Percentiles rank a stretch among this genome's conserved stretches.
Conservation (phyloP, 805 yeast species). For the Tetrapisispora arboricola region DNA sequence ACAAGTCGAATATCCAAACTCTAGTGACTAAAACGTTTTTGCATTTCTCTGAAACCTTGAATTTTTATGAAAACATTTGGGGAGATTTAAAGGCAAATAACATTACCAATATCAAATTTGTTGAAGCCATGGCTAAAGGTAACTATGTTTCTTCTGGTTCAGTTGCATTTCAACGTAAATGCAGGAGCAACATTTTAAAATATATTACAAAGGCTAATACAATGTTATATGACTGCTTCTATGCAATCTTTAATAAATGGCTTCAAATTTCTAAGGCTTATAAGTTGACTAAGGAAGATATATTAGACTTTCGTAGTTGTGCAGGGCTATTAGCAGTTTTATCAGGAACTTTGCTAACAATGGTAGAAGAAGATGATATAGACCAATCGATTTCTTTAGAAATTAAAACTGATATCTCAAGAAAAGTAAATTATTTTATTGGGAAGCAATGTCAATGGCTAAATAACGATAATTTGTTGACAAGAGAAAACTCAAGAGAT, state of each 20-base stretch:
- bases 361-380: slow-evolving; percentile 12
- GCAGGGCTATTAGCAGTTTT: slow-evolving; percentile 64
- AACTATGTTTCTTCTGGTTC: slow-evolving; percentile 56
- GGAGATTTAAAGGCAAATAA: slow-evolving; percentile 12
- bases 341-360: slow-evolving; percentile 47
- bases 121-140: slow-evolving; percentile 39
- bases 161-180: slow-evolving; percentile 59
- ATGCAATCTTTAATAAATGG: slow-evolving; percentile 30
- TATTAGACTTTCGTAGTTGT: slow-evolving; percentile 46
- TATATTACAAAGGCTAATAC: slow-evolving; percentile 17
- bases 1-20: slow-evolving; percentile 40
- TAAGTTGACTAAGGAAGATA: slow-evolving; percentile 28
- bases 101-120: slow-evolving; percentile 28
- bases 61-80: slow-evolving; percentile 20
- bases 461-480: slow-evolving; percentile 39
- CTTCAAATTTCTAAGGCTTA: slow-evolving; percentile 8
- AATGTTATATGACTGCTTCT: slow-evolving; percentile 22
- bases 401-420: slow-evolving; percentile 6
- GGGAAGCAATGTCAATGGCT: slow-evolving; percentile 41
- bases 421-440: slow-evolving; percentile 38
- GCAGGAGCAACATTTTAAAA: slow-evolving; percentile 35
- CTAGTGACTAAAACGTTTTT: slow-evolving; percentile 35
- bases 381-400: neutral
- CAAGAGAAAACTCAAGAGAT: slow-evolving; percentile 65
- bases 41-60: slow-evolving; percentile 10